Percentiles rank a stretch among this genome's conserved stretches.
Conservation (phyloP, 805 yeast genomes). For the Clavispora phyllophila region DNA sequence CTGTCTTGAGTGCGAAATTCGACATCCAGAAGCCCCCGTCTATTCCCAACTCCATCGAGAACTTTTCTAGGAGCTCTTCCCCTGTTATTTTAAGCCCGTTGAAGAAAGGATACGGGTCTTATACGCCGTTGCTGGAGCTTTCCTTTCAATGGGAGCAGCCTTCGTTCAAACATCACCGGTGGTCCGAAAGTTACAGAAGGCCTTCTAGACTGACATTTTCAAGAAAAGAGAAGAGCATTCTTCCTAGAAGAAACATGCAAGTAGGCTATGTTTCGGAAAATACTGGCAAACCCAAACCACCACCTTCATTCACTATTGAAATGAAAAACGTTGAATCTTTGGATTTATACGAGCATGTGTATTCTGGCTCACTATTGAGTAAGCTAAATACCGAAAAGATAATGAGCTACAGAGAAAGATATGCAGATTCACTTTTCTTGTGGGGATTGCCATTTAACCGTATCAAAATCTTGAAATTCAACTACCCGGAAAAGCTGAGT, state of each 20-base stretch:
- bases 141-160: background rate
- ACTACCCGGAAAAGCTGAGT: slow-evolving; percentile 32
- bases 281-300: slow-evolving; percentile 4
- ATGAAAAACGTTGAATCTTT: slow-evolving; percentile 41
- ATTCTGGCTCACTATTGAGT: slow-evolving; percentile 37
- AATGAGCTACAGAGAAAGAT: slow-evolving; percentile 51
- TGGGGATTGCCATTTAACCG: slow-evolving; percentile 87
- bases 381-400: slow-evolving; percentile 33
- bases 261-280: background rate
- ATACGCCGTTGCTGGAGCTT: background rate
- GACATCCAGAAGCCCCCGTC: slow-evolving; percentile 9
- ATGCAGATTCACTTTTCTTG: slow-evolving; percentile 67
- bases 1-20: slow-evolving; percentile 6
- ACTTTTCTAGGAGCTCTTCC: background rate
- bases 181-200: background rate
- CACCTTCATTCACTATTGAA: slow-evolving; percentile 37
- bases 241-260: background rate
- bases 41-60: slow-evolving; percentile 1
- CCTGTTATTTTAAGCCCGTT: background rate
- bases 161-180: background rate
- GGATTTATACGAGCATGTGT: slow-evolving; percentile 42
- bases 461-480: slow-evolving; percentile 71
- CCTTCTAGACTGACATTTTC: background rate
- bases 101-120: background rate
- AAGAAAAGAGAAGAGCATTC: background rate